Conservation (phyloP, 345 rosid genomes). For the Adansonia digitata region DNA sequence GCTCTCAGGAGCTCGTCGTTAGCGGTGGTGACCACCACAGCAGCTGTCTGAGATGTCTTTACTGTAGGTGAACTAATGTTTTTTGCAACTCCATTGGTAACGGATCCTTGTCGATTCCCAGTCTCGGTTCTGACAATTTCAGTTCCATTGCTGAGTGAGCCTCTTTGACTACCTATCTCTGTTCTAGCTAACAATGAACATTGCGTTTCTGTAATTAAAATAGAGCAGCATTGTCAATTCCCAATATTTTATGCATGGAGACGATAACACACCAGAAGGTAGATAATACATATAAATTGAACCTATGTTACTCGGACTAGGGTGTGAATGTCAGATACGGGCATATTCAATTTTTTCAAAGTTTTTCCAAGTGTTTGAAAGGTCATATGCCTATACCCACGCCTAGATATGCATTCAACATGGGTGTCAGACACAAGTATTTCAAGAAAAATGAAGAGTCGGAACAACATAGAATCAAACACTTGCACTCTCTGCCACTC, state of each 20-base stretch:
- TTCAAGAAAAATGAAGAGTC: no score
- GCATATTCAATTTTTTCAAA: no score
- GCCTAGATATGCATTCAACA: no score
- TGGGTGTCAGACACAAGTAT: no score
- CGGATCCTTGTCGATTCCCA: slow-evolving; percentile 40
- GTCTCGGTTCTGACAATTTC: slow-evolving; percentile 36
- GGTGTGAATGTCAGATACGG: no score
- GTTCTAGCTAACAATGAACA: slow-evolving; percentile 63
- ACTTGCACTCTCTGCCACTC: neutral
- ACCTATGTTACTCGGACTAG: no score
- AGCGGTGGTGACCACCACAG: slow-evolving; percentile 24
- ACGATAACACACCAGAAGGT: neutral
- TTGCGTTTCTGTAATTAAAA: slow-evolving; percentile 55
- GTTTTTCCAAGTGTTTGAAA: no score
- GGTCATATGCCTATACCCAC: no score
- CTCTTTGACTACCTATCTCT: slow-evolving; percentile 46
- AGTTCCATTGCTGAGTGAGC: slow-evolving; percentile 30
- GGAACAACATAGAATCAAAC: no score
- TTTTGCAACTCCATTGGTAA: slow-evolving; percentile 47
- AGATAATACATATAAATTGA: neutral
- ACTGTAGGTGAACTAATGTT: slow-evolving; percentile 28
- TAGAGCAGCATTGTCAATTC: slow-evolving; percentile 10
- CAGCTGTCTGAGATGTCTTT: slow-evolving; percentile 30
- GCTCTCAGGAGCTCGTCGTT: slow-evolving; percentile 34
- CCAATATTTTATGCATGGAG: neutral